phyloP scores from a whole-genome alignment of 176 grass and related monocot genomes.

The Carex myosuroides region DNA sequence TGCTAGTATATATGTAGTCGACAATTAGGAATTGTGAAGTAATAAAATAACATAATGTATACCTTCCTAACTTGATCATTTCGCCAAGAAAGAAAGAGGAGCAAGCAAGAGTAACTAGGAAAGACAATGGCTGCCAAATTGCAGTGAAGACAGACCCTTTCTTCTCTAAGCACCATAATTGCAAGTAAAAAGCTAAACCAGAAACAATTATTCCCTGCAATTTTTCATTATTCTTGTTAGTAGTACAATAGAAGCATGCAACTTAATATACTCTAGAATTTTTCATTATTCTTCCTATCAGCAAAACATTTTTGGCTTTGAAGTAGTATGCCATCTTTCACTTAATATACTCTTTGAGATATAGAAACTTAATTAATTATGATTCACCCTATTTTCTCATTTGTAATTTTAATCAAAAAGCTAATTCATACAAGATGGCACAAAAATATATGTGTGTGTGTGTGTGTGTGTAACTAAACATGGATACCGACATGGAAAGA shows the following conservation, averaged over 20 bases:
- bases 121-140: constrained; percentile 49
- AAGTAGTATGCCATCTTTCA: neutral
- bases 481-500: neutral
- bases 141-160: constrained; percentile 46
- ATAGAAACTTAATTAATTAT: neutral
- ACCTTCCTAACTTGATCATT: constrained; percentile 49
- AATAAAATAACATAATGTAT: neutral
- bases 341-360: neutral
- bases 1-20: neutral
- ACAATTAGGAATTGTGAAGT: neutral
- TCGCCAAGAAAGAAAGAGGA: constrained; percentile 58
- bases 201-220: constrained; percentile 40
- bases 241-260: neutral
- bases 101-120: constrained; percentile 50
- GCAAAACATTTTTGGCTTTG: neutral
- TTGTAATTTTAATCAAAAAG: neutral
- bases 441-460: neutral
- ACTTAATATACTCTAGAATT: neutral
- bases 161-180: constrained; percentile 65
- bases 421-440: neutral
- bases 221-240: neutral
- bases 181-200: constrained; percentile 53
- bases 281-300: no score
- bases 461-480: no score
- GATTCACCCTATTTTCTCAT: neutral